Evolutionary conservation across 2,329 filamentous ascomycete species (phyloP), one percentile per base, ranked within the genome.

Genomic region (Penicillium hordei): DNA sequence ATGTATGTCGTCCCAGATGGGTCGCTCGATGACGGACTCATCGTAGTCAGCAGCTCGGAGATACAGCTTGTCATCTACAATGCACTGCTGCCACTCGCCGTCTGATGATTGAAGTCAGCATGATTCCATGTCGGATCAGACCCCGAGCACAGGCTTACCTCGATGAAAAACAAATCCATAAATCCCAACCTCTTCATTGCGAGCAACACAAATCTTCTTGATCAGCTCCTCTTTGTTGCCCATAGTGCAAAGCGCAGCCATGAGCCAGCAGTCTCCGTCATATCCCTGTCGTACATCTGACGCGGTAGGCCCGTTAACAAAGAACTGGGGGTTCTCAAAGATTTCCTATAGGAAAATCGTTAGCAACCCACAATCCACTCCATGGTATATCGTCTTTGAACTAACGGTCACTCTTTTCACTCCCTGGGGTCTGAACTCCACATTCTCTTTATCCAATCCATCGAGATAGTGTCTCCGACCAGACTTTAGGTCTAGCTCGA

Each of bases 1-100:
- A 69, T 91, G 89, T 48, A 91, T 86, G 67, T 91, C 87, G 66
- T 91, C 85, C 69, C 91, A 83, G 25, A 91, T 80, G 53, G 89
- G 83, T 39, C 90, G 85, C 69, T 92, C 89, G 71, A 89, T 83
- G 50, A 89, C 87, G 1, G 86, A 88, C 34, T 90, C 89, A 63
- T 95, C 90, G 78, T 91, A 95, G 69, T 89, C 88, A 5, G 90
- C 89, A 1, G 89, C 90, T 59, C 88, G 90, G 19, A 96, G 83
- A 71, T 90, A 95, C 3, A 96, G 81, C 75, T 95, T 95, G 74
- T 96, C 92, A 69, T 96, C 92, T 58, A 96, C 86, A 60, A 96
- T 93, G 57, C 90, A 92, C 66, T 92, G 91, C 56, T 93, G 89
- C 92, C 91, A 96, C 74, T 94, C 90, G 52, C 91, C 91, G 65